Evolutionary conservation across 2,329 filamentous ascomycete genomes (phyloP), one percentile per base, ranked within the genome.

Genomic region (Aspergillus alliaceus): DNA sequence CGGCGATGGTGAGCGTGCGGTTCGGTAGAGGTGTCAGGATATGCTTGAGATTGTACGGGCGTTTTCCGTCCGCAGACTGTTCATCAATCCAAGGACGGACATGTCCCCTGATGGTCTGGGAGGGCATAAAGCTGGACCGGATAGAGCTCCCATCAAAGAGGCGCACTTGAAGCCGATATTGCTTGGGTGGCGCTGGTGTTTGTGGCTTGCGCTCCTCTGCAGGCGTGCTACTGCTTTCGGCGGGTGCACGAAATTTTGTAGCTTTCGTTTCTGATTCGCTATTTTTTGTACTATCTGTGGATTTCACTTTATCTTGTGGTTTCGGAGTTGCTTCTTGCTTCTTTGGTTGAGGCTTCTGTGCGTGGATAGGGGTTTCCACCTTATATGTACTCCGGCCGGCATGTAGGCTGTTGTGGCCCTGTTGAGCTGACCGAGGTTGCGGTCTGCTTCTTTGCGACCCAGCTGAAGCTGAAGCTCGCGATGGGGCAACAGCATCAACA

Each of bases 91-190:
- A 97, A 6, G 80, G 75, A 7, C 93, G 84, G 1, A 98, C 87
- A 42, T 90, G 84, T 6, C 73, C 78, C 6, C 79, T 74, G 3
- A 97, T 80, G 0, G 83, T 89, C 6, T 84, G 80, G 2, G 78
- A 77, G 22, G 86, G 84, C 11, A 85, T 78, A 72, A 97, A 96
- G 18, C 84, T 86, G 3, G 82, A 83, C 39, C 91, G 86, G 18
- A 97, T 84, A 1, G 87, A 92, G 11, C 87, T 88, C 9, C 93
- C 93, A 69, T 97, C 91, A 56, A 96, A 90, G 0, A 96, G 80
- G 7, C 93, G 85, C 18, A 96, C 84, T 66, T 95, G 91, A 1
- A 97, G 77, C 18, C 88, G 84, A 61, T 85, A 86, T 59, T 65
- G 72, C 54, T 61, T 67, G 22, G 70, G 70, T 40, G 66, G 64